These are phyloP conservation scores for Linnemannia zychae DNA, from an alignment of 192 early-diverging fungal species.

Conservation along the genomic window DNA sequence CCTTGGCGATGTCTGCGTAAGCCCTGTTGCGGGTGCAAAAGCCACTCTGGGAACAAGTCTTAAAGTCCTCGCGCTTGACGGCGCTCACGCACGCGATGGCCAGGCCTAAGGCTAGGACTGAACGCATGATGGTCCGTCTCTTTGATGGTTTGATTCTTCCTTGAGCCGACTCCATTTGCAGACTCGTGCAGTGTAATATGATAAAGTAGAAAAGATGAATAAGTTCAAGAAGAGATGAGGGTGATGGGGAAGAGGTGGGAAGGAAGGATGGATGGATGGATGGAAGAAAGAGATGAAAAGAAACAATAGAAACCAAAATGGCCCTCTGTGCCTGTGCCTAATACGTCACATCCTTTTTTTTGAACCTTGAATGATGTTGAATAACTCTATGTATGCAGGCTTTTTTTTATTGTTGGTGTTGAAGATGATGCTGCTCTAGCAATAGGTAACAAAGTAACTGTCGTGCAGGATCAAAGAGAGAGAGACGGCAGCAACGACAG, in stretches of 20 bases:
- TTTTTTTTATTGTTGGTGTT: slow-evolving; percentile 11
- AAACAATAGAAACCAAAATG: neutral
- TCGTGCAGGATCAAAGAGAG: neutral
- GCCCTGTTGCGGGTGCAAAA: slow-evolving; percentile 93
- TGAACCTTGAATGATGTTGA: neutral
- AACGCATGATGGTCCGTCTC: slow-evolving; percentile 32
- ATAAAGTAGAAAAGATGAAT: neutral
- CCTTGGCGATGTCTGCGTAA: slow-evolving; percentile 73
- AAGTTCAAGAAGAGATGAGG: neutral
- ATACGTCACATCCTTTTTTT: no score
- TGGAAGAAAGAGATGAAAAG: neutral
- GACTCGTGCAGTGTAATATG: neutral
- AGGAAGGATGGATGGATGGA: neutral
- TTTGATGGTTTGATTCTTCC: slow-evolving; percentile 4
- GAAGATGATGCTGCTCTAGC: slow-evolving; percentile 31
- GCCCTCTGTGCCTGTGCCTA: neutral
- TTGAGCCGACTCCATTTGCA: slow-evolving; percentile 2
- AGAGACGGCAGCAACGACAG: neutral
- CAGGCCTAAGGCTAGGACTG: slow-evolving; percentile 43
- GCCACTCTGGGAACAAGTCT: slow-evolving; percentile 85
- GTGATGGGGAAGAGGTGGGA: neutral
- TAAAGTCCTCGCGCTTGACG: slow-evolving; percentile 91
- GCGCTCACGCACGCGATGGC: slow-evolving; percentile 52
- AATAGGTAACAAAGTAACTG: neutral
- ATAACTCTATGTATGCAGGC: neutral